Percentiles rank a stretch among this genome's conserved stretches.
These are phyloP conservation scores for Pleurotus djamor DNA, from an alignment of 768 basidiomycete genomes.

Conservation along the genomic window DNA sequence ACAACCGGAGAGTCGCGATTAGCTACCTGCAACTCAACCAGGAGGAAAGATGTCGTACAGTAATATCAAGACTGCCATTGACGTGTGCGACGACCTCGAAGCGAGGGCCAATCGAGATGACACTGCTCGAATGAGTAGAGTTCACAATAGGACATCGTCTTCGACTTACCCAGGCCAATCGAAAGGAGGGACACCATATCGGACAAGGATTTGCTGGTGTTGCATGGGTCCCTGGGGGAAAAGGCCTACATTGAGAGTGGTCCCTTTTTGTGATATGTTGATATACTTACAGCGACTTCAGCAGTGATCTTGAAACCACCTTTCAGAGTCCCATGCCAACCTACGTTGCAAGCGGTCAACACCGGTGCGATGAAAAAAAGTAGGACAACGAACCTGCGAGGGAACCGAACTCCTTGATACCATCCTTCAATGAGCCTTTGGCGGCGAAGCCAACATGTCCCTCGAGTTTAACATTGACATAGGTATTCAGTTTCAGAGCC, in stretches of 20 bases:
- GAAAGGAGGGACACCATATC: slow-evolving; percentile 3
- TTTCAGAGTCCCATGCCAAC: slow-evolving; percentile 1
- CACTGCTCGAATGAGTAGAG: too few relatives aligned
- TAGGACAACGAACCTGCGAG: neutral
- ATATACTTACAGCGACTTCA: neutral
- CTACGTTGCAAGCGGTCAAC: neutral
- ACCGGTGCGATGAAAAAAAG: neutral
- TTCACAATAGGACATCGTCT: too few relatives aligned
- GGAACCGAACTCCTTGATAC: slow-evolving; percentile 3
- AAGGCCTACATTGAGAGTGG: neutral
- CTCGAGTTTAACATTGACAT: neutral
- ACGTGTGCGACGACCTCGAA: slow-evolving; percentile 1
- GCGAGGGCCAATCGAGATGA: slow-evolving; percentile 3
- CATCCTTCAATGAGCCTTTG: neutral
- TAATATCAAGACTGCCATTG: neutral
- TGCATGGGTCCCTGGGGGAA: slow-evolving; percentile 1
- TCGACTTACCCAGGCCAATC: slow-evolving; percentile 2
- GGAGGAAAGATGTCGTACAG: neutral
- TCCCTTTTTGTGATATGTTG: neutral
- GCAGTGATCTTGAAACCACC: neutral
- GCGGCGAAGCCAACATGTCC: slow-evolving; percentile 5
- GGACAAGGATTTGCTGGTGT: slow-evolving; percentile 1
- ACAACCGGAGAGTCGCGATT: too few relatives aligned
- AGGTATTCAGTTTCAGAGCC: neutral
- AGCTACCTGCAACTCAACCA: too few relatives aligned